Evolutionary conservation across 2,329 filamentous ascomycete genomes (phyloP).

Genomic region (Hymenoscyphus repandus): DNA sequence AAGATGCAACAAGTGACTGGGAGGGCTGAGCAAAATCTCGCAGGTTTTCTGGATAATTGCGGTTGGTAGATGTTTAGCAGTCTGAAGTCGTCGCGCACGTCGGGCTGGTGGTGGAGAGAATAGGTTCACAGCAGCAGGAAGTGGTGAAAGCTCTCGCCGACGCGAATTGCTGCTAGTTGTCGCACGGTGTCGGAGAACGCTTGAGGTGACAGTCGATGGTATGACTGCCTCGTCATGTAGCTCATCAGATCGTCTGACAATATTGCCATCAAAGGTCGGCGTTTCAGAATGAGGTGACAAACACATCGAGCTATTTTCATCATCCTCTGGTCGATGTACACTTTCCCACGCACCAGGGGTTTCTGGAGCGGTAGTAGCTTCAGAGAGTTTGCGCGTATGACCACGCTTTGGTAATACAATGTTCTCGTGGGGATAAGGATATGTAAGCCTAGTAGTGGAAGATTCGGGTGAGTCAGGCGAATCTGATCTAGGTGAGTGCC

Average conservation of each 20-base stretch:
- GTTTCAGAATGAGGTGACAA: constrained; percentile 33
- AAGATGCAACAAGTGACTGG: constrained; percentile 68
- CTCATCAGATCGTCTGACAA: constrained; percentile 36
- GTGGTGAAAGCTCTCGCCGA: constrained; percentile 57
- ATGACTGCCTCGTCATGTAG: constrained; percentile 33
- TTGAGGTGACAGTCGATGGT: constrained; percentile 15
- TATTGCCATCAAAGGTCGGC: constrained; percentile 39
- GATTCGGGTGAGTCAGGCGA: constrained; percentile 40
- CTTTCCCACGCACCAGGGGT: constrained; percentile 23
- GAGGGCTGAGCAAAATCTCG: constrained; percentile 73
- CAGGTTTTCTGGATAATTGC: constrained; percentile 72
- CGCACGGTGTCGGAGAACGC: constrained; percentile 44
- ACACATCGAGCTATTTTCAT: constrained; percentile 11
- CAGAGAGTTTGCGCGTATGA: constrained; percentile 32
- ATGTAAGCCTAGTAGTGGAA: constrained; percentile 34
- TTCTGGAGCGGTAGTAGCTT: constrained; percentile 27
- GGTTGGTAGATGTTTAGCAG: constrained; percentile 41
- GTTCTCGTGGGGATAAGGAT: constrained; percentile 38
- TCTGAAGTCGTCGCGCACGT: constrained; percentile 34
- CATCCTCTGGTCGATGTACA: constrained; percentile 6
- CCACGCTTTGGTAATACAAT: constrained; percentile 33
- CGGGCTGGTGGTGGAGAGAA: constrained; percentile 45
- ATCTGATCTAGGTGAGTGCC: constrained; percentile 42
- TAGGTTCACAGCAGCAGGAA: constrained; percentile 63
- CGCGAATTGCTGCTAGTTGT: constrained; percentile 47